Evolutionary conservation across 176 grass and related monocot genomes (phyloP).

Genomic region (Cocos nucifera): DNA sequence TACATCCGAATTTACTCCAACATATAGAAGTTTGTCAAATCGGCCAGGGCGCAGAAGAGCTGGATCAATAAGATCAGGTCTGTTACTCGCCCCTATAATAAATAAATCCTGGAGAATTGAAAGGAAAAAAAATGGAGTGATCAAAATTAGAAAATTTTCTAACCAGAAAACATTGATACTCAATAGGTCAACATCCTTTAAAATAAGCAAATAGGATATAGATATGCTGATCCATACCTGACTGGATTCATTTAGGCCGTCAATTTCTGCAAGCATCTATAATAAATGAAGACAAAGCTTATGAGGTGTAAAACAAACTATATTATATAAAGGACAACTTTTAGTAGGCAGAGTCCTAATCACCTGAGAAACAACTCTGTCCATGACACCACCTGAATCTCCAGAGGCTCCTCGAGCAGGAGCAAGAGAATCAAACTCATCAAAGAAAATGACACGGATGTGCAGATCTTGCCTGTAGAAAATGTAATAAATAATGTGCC

Average conservation of each 20-base stretch:
- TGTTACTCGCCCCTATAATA: slow-evolving; percentile 96
- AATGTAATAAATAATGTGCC: too few relatives aligned
- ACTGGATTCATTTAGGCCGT: slow-evolving; percentile 83
- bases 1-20: slow-evolving; percentile 80
- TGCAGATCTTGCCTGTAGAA: slow-evolving; percentile 65
- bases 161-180: too few relatives aligned
- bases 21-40: slow-evolving; percentile 93
- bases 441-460: slow-evolving; percentile 97
- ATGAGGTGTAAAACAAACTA: neutral
- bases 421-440: slow-evolving; percentile 90
- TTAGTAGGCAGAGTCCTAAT: slow-evolving; percentile 6
- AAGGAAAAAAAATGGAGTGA: slow-evolving; percentile 8
- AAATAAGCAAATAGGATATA: too few relatives aligned
- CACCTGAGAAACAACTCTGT: slow-evolving; percentile 98
- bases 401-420: slow-evolving; percentile 83
- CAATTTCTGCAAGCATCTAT: slow-evolving; percentile 96
- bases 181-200: too few relatives aligned
- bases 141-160: neutral
- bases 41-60: slow-evolving; percentile 84
- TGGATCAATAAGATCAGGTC: slow-evolving; percentile 90
- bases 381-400: slow-evolving; percentile 96
- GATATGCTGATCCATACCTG: slow-evolving; percentile 32
- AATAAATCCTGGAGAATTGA: slow-evolving; percentile 52
- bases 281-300: slow-evolving; percentile 11
- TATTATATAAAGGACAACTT: neutral